Conservation (phyloP, 306 rosid genomes). For the Cicer yamashitae region DNA sequence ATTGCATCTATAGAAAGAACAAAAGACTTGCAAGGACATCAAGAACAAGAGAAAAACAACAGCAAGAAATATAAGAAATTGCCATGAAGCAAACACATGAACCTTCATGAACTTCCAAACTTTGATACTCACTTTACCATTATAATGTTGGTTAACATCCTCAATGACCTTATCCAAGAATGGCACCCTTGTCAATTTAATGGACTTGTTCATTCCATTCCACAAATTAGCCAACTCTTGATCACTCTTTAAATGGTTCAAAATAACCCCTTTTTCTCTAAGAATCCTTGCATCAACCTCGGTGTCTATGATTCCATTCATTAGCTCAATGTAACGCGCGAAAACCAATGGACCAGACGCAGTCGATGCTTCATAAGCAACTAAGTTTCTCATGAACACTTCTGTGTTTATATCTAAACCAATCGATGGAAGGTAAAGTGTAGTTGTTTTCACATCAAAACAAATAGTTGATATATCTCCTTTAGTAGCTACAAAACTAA, state of each 20-base stretch:
- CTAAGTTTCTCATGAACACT: conserved; percentile 70
- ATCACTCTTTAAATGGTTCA: conserved; percentile 79
- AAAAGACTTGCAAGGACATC: conserved; percentile 56
- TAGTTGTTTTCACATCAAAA: conserved; percentile 57
- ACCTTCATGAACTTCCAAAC: conserved; percentile 55
- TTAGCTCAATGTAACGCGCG: conserved; percentile 74
- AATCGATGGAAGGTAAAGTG: conserved; percentile 67
- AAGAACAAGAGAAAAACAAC: conserved; percentile 61
- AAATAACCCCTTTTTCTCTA: conserved; percentile 67
- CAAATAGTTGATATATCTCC: conserved; percentile 60
- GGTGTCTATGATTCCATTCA: conserved; percentile 86
- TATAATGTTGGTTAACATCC: conserved; percentile 72
- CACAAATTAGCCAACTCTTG: conserved; percentile 71
- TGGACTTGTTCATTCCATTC: conserved; percentile 90
- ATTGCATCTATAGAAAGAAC: conserved; percentile 50
- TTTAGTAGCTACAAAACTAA: conserved; percentile 55
- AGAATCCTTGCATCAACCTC: conserved; percentile 77
- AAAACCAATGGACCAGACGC: conserved; percentile 70
- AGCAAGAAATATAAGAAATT: conserved; percentile 59
- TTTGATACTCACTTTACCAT: conserved; percentile 66
- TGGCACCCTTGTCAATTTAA: conserved; percentile 77
- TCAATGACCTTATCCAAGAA: conserved; percentile 81
- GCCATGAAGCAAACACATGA: conserved; percentile 76
- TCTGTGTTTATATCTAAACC: conserved; percentile 61
- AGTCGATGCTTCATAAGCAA: conserved; percentile 83